A percentile compares a stretch with the other conserved stretches of the same genome.
Conservation (phyloP, 331 rosid genomes). For the Cydonia oblonga region DNA sequence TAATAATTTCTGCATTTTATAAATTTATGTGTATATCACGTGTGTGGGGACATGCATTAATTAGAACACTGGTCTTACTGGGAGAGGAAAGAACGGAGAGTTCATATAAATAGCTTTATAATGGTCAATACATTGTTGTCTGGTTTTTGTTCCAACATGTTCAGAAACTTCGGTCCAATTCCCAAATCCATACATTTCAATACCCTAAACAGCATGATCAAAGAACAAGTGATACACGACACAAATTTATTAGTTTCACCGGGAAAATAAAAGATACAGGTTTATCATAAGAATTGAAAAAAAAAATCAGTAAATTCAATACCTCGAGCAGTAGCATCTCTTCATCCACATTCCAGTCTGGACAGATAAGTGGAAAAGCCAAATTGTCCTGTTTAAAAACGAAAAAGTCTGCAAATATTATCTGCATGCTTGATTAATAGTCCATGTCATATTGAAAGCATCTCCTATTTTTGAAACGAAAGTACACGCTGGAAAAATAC, state of each 20-base stretch:
- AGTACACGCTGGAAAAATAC: not conserved
- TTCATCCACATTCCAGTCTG: constrained; percentile 86
- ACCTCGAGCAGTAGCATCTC: constrained; percentile 79
- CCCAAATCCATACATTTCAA: constrained; percentile 88
- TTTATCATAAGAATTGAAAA: not conserved
- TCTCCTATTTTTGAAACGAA: not conserved
- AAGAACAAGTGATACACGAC: not conserved
- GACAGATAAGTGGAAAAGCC: constrained; percentile 71
- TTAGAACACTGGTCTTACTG: constrained; percentile 40
- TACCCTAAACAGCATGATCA: constrained; percentile 41
- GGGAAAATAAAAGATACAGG: not conserved
- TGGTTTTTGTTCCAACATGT: constrained; percentile 72
- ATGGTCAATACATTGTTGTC: constrained; percentile 62
- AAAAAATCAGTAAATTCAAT: not conserved
- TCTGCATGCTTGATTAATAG: not conserved
- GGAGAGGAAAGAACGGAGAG: constrained; percentile 72
- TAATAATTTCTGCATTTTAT: not conserved
- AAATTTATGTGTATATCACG: not conserved
- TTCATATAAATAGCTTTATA: constrained; percentile 63
- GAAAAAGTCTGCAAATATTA: constrained; percentile 4
- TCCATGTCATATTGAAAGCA: not conserved
- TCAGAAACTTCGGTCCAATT: constrained; percentile 75
- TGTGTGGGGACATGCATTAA: not conserved
- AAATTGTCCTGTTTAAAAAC: constrained; percentile 57
- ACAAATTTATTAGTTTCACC: not conserved